A percentile compares a stretch with the other conserved stretches of the same genome.
Evolutionary conservation across 78 protist species (phyloP).

Genomic region (Isochrysis galbana): DNA sequence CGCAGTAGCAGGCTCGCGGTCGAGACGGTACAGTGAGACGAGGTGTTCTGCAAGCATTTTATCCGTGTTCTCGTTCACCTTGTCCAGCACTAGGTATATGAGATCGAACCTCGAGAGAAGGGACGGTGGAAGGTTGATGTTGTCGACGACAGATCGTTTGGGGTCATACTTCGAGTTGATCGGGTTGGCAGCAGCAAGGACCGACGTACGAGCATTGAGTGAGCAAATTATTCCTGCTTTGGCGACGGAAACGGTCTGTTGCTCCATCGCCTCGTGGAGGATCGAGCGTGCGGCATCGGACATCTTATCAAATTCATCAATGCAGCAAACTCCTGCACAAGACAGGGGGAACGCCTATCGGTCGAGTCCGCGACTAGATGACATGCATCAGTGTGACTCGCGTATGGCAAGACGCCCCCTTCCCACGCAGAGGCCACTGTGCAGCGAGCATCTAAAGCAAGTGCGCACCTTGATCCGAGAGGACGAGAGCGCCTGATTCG

Average conservation of each 20-base stretch:
- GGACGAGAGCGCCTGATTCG: constrained; percentile 93
- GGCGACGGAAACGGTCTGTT: constrained; percentile 99
- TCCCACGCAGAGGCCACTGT: too few species aligned
- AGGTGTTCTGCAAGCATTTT: constrained; percentile 88
- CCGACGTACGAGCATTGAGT: constrained; percentile 90
- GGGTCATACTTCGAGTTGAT: constrained; percentile 85
- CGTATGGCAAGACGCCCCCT: too few species aligned
- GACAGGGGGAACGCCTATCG: too few species aligned
- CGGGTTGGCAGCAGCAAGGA: constrained; percentile 99
- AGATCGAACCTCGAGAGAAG: constrained; percentile 94
- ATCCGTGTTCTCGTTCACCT: constrained; percentile 82
- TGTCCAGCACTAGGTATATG: constrained; percentile 93
- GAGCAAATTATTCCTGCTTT: constrained; percentile 99
- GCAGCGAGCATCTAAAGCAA: background rate
- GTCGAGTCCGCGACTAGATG: constrained; percentile 67
- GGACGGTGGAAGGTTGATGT: constrained; percentile 95
- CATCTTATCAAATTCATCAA: constrained; percentile 99
- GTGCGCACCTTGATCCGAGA: too few species aligned
- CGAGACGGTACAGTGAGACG: constrained; percentile 67
- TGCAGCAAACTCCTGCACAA: constrained; percentile 99
- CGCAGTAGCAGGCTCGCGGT: background rate
- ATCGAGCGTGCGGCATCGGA: constrained; percentile 91
- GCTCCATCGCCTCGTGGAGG: constrained; percentile 99
- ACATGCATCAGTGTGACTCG: too few species aligned
- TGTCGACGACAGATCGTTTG: constrained; percentile 88